A percentile compares a stretch with the other conserved stretches of the same genome.
These are phyloP conservation scores for Suhomyces yuchorum DNA, from an alignment of 1,139 yeast genomes.

Conservation along the genomic window DNA sequence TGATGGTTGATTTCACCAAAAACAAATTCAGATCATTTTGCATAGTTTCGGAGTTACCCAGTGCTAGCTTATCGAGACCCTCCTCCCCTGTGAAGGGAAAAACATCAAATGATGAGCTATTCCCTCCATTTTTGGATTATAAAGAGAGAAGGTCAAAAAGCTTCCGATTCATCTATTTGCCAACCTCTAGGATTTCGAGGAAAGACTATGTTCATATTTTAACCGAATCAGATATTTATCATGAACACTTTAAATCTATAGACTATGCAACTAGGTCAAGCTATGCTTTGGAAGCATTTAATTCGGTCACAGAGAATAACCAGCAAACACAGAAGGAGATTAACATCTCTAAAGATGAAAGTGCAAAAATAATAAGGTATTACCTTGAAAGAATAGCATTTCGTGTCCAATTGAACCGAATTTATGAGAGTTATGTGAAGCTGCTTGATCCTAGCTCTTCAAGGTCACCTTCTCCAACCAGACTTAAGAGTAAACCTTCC, in stretches of 20 bases:
- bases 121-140: constrained; percentile 32
- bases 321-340: constrained; percentile 3
- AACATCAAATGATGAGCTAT: constrained; percentile 17
- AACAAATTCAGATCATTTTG: constrained; percentile 65
- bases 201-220: constrained; percentile 38
- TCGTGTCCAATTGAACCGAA: constrained; percentile 62
- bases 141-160: constrained; percentile 24
- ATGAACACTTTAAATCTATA: constrained; percentile 44
- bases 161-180: constrained; percentile 49
- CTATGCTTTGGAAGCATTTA: constrained; percentile 24
- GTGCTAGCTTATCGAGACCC: constrained; percentile 22
- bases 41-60: constrained; percentile 52
- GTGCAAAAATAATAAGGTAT: constrained; percentile 46
- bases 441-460: constrained; percentile 15
- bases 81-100: constrained; percentile 22
- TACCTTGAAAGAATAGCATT: constrained; percentile 56
- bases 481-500: constrained; percentile 8
- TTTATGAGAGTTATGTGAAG: constrained; percentile 41
- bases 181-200: constrained; percentile 43
- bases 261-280: constrained; percentile 20
- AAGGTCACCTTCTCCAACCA: constrained; percentile 4
- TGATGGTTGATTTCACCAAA: constrained; percentile 62
- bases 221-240: constrained; percentile 44
- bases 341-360: constrained; percentile 33
- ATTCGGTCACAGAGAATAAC: constrained; percentile 24